phyloP scores from a whole-genome alignment of 148 eudicot species.

The Camellia granthamiana region DNA sequence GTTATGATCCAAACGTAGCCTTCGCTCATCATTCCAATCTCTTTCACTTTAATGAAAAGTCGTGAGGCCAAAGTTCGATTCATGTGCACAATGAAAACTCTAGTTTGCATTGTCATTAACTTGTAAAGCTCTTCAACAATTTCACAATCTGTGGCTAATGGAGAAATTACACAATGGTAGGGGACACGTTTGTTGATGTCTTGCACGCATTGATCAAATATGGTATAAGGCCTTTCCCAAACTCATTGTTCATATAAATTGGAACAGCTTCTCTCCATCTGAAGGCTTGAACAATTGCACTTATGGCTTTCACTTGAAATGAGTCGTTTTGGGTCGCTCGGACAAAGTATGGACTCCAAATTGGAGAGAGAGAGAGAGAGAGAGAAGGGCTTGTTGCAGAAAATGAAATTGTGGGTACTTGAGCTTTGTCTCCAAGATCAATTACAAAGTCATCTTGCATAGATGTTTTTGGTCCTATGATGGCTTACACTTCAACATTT shows the following conservation, averaged over 20 bases:
- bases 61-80: constrained; percentile 18
- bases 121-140: constrained; percentile 39
- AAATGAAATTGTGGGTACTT: constrained; percentile 40
- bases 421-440: constrained; percentile 30
- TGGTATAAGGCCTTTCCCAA: constrained; percentile 40
- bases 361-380: constrained; percentile 7
- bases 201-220: constrained; percentile 28
- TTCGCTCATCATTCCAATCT: constrained; percentile 31
- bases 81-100: constrained; percentile 44
- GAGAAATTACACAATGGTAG: constrained; percentile 29
- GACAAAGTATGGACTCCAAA: constrained; percentile 36
- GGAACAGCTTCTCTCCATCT: constrained; percentile 42
- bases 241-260: constrained; percentile 36
- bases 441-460: constrained; percentile 21
- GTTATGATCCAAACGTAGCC: constrained; percentile 48
- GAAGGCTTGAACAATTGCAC: constrained; percentile 29
- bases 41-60: constrained; percentile 24
- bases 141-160: constrained; percentile 28
- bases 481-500: constrained; percentile 15
- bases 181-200: constrained; percentile 24
- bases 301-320: constrained; percentile 33
- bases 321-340: constrained; percentile 38
- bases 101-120: constrained; percentile 46
- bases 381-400: constrained; percentile 51
- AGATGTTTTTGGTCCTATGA: constrained; percentile 18